Base-by-base conservation (phyloP, 78 protist genomes). In the Thecamonas trahens region DNA sequence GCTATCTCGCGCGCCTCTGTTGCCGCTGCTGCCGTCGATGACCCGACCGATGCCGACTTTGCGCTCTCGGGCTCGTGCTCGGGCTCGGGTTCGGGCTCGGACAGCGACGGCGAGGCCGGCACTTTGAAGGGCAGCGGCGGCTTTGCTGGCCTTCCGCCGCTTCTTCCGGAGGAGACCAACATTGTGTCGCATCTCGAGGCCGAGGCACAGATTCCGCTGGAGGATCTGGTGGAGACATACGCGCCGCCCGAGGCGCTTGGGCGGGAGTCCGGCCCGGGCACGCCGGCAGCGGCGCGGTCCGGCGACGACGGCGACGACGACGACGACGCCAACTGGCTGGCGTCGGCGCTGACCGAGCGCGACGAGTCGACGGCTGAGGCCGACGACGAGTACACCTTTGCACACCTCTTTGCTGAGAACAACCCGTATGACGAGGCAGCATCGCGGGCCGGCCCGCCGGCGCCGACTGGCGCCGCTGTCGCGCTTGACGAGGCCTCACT, bases 151-250 rank as follows among this genome's bases (percentile, higher is more conserved):
- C n/a, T n/a, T n/a, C n/a, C n/a, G n/a, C n/a, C n/a, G n/a, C n/a
- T n/a, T n/a, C n/a, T n/a, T n/a, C n/a, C 54, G 31, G 34, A 14
- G 9, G 37, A 37, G 47, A 35, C 24, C 6, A 31, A 61, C 29
- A 35, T 24, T 1, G 52, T 70, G 24, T 15, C 11, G 34, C 67
- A 57, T 4, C 60, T 70, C 18, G 15, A 24, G 29, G 17, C 14
- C 18, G 76, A 49, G 42, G 45, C 35, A 15, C 42, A 70, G 14
- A 34, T 61, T 67, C 61, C 47, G 20, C 29, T 70, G 6, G 76
- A 42, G 18, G 44, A 70, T 40, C 62, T 61, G 28, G 47, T 47
- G 40, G 62, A 59, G 35, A 45, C 1, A 8, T 70, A 59, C 61
- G 50, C 37, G 37, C 0, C 1, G 18, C 32, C 32, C 37, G 15